Evolutionary conservation across 179 eudicot genomes (phyloP).

Genomic region (Patellifolia procumbens): DNA sequence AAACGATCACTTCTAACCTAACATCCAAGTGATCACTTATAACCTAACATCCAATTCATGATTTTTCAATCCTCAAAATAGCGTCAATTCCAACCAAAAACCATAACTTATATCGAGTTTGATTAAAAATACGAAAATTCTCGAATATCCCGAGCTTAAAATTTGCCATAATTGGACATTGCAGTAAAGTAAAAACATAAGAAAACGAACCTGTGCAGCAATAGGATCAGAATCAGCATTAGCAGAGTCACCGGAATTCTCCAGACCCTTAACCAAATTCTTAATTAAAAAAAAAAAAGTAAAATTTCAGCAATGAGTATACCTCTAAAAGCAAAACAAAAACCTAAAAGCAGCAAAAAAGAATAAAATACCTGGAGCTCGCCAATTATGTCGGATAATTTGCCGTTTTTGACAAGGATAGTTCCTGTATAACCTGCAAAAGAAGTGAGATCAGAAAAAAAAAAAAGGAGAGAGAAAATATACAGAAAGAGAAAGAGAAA

Average conservation of each 20-base stretch:
- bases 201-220: conserved; percentile 63
- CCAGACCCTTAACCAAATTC: conserved; percentile 59
- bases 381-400: conserved; percentile 72
- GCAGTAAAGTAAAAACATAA: not conserved
- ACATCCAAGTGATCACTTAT: not conserved
- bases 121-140: too few species aligned
- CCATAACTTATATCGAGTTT: not conserved
- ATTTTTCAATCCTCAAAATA: not conserved
- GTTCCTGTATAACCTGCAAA: conserved; percentile 75
- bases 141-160: not conserved
- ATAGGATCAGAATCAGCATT: conserved; percentile 70
- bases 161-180: not conserved
- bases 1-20: not conserved
- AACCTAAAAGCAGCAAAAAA: not conserved
- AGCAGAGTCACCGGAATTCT: conserved; percentile 49
- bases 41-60: too few species aligned
- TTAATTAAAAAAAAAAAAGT: conserved; percentile 28
- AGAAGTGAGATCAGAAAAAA: conserved; percentile 5
- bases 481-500: not conserved
- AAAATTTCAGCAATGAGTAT: not conserved
- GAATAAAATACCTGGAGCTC: conserved; percentile 63
- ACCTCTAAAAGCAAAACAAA: not conserved
- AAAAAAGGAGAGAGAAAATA: not conserved
- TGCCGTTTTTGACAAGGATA: conserved; percentile 62
- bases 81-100: not conserved